Conservation (phyloP, 1,139 yeast species). For the Taphrina flavorubra region DNA sequence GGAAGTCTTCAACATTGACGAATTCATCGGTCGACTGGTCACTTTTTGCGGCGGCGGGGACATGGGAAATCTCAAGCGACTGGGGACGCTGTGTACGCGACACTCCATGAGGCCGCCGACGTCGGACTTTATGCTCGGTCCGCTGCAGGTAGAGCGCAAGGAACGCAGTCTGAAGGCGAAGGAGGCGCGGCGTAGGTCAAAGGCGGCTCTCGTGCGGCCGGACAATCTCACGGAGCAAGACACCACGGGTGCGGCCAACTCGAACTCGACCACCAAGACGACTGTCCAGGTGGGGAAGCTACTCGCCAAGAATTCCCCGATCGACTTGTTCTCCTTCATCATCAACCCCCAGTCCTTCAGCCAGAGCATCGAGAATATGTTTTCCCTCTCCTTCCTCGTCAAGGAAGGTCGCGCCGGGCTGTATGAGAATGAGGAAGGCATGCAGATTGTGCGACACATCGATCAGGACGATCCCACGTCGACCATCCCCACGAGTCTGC, state of each 20-base stretch:
- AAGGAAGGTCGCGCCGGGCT: constrained; percentile 71
- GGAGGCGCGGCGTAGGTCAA: constrained; percentile 39
- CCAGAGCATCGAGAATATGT: constrained; percentile 81
- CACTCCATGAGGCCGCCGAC: constrained; percentile 43
- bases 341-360: constrained; percentile 77
- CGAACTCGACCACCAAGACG: constrained; percentile 59
- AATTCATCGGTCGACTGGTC: constrained; percentile 36
- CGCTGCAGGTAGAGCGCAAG: constrained; percentile 44
- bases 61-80: constrained; percentile 43
- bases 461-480: constrained; percentile 35
- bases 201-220: constrained; percentile 36
- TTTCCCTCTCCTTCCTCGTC: constrained; percentile 77
- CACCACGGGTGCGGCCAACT: constrained; percentile 46
- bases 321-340: constrained; percentile 69
- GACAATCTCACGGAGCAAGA: constrained; percentile 51
- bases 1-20: constrained; percentile 41
- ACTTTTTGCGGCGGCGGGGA: constrained; percentile 21
- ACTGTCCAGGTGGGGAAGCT: constrained; percentile 49
- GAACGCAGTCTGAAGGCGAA: constrained; percentile 51
- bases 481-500: constrained; percentile 19
- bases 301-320: constrained; percentile 49
- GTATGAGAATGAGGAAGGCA: constrained; percentile 57
- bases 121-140: constrained; percentile 44
- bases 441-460: constrained; percentile 52
- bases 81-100: constrained; percentile 52